Evolutionary conservation across 2,329 filamentous ascomycete species (phyloP).

Genomic region (Didymella lethalis): DNA sequence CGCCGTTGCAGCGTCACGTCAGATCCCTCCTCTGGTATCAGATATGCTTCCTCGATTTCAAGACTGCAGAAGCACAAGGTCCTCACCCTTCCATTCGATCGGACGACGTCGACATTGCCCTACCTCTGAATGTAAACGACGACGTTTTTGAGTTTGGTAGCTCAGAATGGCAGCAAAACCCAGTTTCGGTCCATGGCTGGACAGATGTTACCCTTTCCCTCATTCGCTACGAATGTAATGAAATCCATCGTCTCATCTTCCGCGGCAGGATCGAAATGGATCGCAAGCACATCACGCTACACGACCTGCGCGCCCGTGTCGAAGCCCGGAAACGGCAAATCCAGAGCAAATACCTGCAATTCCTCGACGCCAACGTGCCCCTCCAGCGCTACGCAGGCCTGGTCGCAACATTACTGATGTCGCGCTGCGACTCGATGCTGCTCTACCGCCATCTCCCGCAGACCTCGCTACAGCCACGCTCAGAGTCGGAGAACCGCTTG

Average conservation of each 20-base stretch:
- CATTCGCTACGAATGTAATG: conserved; percentile 50
- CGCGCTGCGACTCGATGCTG: conserved; percentile 51
- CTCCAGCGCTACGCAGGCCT: conserved; percentile 51
- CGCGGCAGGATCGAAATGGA: conserved; percentile 50
- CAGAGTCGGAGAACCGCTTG: conserved; percentile 48
- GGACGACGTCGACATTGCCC: conserved; percentile 49
- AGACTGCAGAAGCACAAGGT: conserved; percentile 50
- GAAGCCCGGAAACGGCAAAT: conserved; percentile 48
- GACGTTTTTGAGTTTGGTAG: conserved; percentile 50
- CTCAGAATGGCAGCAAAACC: conserved; percentile 47
- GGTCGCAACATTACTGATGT: conserved; percentile 49
- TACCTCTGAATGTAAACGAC: conserved; percentile 49
- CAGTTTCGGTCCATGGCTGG: conserved; percentile 42
- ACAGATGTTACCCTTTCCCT: conserved; percentile 47
- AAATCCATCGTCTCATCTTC: conserved; percentile 50
- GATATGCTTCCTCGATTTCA: conserved; percentile 51
- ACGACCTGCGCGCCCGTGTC: conserved; percentile 47
- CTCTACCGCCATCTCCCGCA: conserved; percentile 51
- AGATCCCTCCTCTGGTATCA: conserved; percentile 51
- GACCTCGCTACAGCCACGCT: conserved; percentile 44
- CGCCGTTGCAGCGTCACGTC: conserved; percentile 47
- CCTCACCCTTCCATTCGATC: conserved; percentile 49
- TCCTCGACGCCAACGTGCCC: conserved; percentile 44
- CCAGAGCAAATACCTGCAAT: conserved; percentile 45
- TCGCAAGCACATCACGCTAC: conserved; percentile 47